Conservation (phyloP, 805 yeast genomes). For the Kockiozyma suomiensis region DNA sequence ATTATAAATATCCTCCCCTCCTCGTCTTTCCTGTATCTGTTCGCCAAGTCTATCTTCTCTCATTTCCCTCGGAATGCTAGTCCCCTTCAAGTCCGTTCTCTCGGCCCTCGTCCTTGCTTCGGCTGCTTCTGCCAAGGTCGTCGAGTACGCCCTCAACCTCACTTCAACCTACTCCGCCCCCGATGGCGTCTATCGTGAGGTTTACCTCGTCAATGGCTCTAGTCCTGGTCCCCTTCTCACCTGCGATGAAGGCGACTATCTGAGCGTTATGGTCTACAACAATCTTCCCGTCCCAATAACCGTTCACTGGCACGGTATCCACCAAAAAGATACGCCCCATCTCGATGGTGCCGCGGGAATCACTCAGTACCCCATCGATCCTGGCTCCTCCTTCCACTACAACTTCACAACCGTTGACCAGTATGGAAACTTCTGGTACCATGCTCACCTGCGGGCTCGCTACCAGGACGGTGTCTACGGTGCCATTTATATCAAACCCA, state of each 20-base stretch:
- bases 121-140: slow-evolving; percentile 1
- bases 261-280: slow-evolving; percentile 47
- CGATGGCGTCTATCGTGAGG: slow-evolving; percentile 45
- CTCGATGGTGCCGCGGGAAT: slow-evolving; percentile 56
- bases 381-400: slow-evolving; percentile 49
- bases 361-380: slow-evolving; percentile 53
- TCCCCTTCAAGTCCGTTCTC: too few relatives aligned
- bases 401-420: slow-evolving; percentile 47
- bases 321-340: slow-evolving; percentile 51
- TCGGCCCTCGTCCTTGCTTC: too few relatives aligned
- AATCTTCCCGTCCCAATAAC: slow-evolving; percentile 34
- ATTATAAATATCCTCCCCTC: too few relatives aligned
- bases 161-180: slow-evolving; percentile 27
- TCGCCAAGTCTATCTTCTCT: too few relatives aligned
- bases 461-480: slow-evolving; percentile 70
- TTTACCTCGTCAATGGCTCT: slow-evolving; percentile 48
- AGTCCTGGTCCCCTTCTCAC: slow-evolving; percentile 55
- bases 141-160: not conserved
- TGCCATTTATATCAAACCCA: slow-evolving; percentile 45
- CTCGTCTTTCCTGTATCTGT: too few relatives aligned
- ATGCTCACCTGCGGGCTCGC: slow-evolving; percentile 59
- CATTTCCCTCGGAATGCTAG: too few relatives aligned
- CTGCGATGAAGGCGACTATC: slow-evolving; percentile 45
- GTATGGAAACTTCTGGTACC: slow-evolving; percentile 59
- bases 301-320: slow-evolving; percentile 56